Evolutionary conservation across 1,284 basidiomycete species (phyloP), one percentile per base, ranked within the genome.

Genomic region (Pulveroboletus sp.): DNA sequence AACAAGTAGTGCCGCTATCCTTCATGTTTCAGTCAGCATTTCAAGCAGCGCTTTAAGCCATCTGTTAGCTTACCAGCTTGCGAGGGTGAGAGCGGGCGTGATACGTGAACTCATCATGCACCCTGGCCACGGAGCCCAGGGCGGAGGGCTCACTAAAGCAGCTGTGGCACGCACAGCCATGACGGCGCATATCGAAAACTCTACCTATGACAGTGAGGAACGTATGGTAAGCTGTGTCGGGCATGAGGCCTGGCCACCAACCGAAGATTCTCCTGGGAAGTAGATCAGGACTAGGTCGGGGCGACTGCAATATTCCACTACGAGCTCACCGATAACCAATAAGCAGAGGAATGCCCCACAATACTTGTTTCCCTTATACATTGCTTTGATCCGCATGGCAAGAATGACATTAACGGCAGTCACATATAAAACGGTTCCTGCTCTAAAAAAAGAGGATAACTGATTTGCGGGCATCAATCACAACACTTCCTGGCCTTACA

Each of bases 381-480:
- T n/a, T 12, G 63, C 62, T 20, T 52, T 46, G 38, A 63, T 57
- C 31, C 65, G 56, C 26, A 60, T 52, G 7, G 57, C 60, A 18
- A 67, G 55, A 43, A 66, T 52, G 10, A 67, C 14, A 28, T 69
- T 69, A 52, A 69, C 65, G 15, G 46, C 28, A 5, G 57, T 65
- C 47, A 55, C 49, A 18, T 65, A 63, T 35, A 69, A 18, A 15
- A 67, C 52, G 3, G 49, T 47, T 15, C 65, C 65, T 35, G 56
- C 63, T 24, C 67, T 67, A 36, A 29, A 43, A 49, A 29, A n/a
- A n/a, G 6, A 29, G 25, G 17, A 12, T 29, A 12, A 29, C 14
- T 11, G 0, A 7, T 55, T 14, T 25, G 26, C 15, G 17, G 24
- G 20, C 12, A 28, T 3, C 17, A 9, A 35, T n/a, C 5, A 15